Percentiles rank a stretch among this genome's conserved stretches.
phyloP scores from a whole-genome alignment of 257 asterid genomes.

The Linderniella brevidens region DNA sequence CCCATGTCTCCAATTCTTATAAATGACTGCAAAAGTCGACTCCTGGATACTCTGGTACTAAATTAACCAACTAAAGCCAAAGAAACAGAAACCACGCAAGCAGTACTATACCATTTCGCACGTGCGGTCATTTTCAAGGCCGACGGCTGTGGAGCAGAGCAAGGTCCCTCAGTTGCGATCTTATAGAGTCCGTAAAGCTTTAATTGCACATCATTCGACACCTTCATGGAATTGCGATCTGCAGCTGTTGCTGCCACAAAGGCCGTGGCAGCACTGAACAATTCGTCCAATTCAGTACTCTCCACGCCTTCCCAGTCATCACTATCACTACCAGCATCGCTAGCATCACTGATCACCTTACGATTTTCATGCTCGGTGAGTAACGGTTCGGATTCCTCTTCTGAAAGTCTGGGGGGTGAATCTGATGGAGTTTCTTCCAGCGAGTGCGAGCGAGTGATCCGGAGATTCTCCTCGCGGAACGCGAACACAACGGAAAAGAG shows the following conservation, averaged over 20 bases:
- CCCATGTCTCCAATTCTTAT: too few relatives aligned
- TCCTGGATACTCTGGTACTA: too few relatives aligned
- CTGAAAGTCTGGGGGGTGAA: conserved; percentile 15
- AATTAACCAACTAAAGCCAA: too few relatives aligned
- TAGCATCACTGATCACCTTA: conserved; percentile 15
- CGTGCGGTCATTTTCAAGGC: conserved; percentile 92
- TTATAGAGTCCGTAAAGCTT: conserved; percentile 79
- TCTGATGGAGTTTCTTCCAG: conserved; percentile 2
- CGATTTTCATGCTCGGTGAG: conserved; percentile 12
- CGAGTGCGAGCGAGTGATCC: conserved; percentile 50
- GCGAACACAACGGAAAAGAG: conserved; percentile 74
- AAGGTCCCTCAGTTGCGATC: conserved; percentile 98
- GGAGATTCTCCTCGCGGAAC: conserved; percentile 81
- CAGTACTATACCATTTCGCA: conserved; percentile 60
- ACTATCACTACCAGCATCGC: conserved; percentile 20
- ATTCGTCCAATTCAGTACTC: conserved; percentile 90
- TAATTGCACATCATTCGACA: conserved; percentile 74
- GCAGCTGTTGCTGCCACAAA: conserved; percentile 92
- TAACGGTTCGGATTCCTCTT: conserved; percentile 35
- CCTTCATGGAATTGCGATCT: conserved; percentile 47
- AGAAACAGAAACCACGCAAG: too few relatives aligned
- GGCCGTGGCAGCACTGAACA: conserved; percentile 89
- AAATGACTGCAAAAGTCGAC: too few relatives aligned
- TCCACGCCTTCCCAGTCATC: conserved; percentile 99
- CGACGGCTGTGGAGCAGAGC: conserved; percentile 73